phyloP scores from a whole-genome alignment of 768 basidiomycete genomes.

The Piloderma croceum region DNA sequence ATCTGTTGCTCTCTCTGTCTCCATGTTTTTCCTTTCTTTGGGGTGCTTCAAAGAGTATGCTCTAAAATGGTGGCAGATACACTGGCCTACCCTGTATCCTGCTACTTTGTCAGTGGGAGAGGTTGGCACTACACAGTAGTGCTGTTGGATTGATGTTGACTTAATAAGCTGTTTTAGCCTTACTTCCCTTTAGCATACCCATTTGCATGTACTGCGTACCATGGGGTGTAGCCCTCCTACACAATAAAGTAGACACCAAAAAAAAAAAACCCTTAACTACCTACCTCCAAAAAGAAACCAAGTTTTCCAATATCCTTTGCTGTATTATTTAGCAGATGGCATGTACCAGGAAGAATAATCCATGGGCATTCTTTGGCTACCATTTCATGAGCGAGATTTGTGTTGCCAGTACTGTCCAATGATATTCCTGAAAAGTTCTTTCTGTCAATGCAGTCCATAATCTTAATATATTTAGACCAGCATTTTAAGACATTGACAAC shows the following conservation, averaged over 20 bases:
- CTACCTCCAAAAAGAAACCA: constrained; percentile 6
- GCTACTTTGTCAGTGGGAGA: constrained; percentile 11
- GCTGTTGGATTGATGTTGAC: constrained; percentile 13
- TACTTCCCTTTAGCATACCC: too few species aligned
- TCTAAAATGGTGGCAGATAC: too few species aligned
- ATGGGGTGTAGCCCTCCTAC: too few species aligned
- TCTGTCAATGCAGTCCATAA: constrained; percentile 13
- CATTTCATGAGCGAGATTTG: constrained; percentile 4
- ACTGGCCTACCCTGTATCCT: too few species aligned
- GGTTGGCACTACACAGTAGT: constrained; percentile 11
- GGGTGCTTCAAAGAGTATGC: too few species aligned
- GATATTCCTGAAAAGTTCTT: constrained; percentile 9
- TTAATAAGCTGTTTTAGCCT: constrained; percentile 17
- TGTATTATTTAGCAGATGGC: constrained; percentile 13
- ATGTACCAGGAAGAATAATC: constrained; percentile 14
- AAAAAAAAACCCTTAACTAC: too few species aligned
- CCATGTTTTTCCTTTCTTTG: too few species aligned
- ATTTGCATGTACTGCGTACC: too few species aligned
- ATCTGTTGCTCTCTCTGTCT: too few species aligned
- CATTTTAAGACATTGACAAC: constrained; percentile 1
- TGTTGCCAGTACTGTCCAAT: constrained; percentile 22
- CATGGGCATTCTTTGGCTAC: constrained; percentile 6
- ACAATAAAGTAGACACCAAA: constrained; percentile 13
- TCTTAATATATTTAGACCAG: constrained; percentile 3
- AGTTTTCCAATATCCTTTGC: constrained; percentile 13